Evolutionary conservation across 371 early-diverging fungal species (phyloP).

Genomic region (Mortierella sp.): DNA sequence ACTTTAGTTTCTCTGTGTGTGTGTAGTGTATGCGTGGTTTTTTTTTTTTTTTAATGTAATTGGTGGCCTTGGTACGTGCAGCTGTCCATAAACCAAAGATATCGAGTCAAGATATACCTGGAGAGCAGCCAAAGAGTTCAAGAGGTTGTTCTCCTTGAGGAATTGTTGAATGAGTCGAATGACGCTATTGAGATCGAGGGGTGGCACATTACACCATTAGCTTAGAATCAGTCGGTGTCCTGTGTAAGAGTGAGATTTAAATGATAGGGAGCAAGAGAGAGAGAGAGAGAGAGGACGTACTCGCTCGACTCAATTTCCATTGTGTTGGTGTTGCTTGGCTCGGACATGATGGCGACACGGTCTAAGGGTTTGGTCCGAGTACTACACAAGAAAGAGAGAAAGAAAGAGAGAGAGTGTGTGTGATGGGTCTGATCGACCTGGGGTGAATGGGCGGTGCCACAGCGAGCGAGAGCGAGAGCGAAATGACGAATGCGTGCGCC

Average conservation of each 20-base stretch:
- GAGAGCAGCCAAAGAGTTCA: constrained; percentile 72
- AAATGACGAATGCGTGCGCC: no score
- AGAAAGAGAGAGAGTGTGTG: background rate
- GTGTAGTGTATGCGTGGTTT: background rate
- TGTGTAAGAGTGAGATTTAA: no score
- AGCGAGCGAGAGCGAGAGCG: no score
- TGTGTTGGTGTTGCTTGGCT: constrained; percentile 40
- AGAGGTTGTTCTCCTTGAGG: constrained; percentile 88
- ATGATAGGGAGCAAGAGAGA: constrained; percentile 3
- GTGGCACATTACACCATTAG: background rate
- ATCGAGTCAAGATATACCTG: constrained; percentile 57
- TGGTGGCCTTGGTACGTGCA: no score
- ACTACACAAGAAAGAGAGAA: constrained; percentile 3
- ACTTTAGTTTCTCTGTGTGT: background rate
- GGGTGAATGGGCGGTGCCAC: no score
- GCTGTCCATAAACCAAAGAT: no score
- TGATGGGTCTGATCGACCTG: no score
- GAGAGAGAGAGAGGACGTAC: constrained; percentile 51
- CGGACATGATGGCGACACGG: constrained; percentile 15
- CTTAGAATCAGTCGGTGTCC: background rate
- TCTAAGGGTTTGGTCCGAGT: background rate
- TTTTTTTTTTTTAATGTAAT: no score
- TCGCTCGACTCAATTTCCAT: constrained; percentile 77
- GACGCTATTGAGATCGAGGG: constrained; percentile 59
- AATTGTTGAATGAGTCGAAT: constrained; percentile 92